Conservation (phyloP, 805 yeast genomes). For the Yamadazyma phyllophila region DNA sequence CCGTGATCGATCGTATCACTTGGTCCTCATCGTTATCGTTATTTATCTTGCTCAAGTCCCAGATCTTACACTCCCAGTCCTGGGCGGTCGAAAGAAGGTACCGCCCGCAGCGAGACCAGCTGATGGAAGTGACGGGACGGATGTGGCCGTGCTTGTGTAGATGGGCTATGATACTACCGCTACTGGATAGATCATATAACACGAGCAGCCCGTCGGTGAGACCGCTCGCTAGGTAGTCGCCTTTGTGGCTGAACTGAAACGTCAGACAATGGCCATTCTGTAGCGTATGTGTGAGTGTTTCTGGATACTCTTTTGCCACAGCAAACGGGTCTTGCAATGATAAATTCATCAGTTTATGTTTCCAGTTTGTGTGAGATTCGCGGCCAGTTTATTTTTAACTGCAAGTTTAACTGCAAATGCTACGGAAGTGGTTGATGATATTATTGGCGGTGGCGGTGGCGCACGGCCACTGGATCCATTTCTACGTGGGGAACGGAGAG, state of each 20-base stretch:
- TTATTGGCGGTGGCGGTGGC: neutral
- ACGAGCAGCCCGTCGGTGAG: conserved; percentile 69
- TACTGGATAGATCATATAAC: conserved; percentile 71
- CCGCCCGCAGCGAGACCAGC: conserved; percentile 75
- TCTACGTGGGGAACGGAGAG: conserved; percentile 50
- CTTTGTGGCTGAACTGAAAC: conserved; percentile 66
- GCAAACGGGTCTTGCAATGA: conserved; percentile 86
- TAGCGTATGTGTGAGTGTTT: conserved; percentile 68
- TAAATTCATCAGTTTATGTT: conserved; percentile 59
- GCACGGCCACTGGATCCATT: conserved; percentile 32
- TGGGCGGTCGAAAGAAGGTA: conserved; percentile 68
- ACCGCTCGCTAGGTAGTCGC: conserved; percentile 87
- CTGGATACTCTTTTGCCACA: conserved; percentile 90
- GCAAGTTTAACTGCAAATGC: conserved; percentile 1
- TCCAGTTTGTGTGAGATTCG: neutral
- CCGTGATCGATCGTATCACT: conserved; percentile 44
- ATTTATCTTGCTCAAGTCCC: conserved; percentile 60
- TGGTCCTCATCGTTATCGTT: conserved; percentile 18
- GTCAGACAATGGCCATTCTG: conserved; percentile 65
- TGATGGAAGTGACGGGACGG: conserved; percentile 65
- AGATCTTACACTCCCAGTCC: conserved; percentile 78
- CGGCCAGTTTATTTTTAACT: neutral
- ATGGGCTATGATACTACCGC: conserved; percentile 51
- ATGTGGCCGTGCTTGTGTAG: conserved; percentile 58
- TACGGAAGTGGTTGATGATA: conserved; percentile 1